Base-by-base conservation (phyloP, 2,329 filamentous ascomycete genomes). In the Claviceps citrina region DNA sequence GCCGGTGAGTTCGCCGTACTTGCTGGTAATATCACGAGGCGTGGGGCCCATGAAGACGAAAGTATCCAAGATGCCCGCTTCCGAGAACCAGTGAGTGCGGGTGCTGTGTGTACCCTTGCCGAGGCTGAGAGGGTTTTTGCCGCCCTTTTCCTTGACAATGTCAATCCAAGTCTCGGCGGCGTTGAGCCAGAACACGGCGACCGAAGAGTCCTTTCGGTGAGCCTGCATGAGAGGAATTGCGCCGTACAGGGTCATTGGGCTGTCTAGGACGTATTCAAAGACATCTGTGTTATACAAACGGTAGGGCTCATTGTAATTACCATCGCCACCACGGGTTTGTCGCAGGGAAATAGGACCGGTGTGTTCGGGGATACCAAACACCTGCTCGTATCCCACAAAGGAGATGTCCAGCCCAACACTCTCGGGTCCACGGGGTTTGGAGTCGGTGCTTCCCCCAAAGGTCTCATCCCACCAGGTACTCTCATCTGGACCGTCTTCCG, bases 161-260 rank as follows among this genome's bases (percentile, higher is more conserved):
- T 98, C 91, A 39, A 98, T 73, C 91, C 91, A 98, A 1, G 89
- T 96, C 65, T 98, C 91, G 3, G 91, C 91, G 38, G 78, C 85
- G 56, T 95, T 98, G 41, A 98, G 72, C 91, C 91, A 98, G 62
- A 98, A 94, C 12, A 98, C 80, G 46, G 86, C 91, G 24, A 96
- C 89, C 1, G 85, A 91, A 0, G 89, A 96, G 53, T 81, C 82
- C 58, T 89, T 93, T 52, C 82, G 82, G 56, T 98, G 89, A 15
- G 91, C 91, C 60, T 96, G 91, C 85, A 98, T 93, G 55, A 96
- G 84, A 2, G 91, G 91, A 50, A 98, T 96, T 7, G 86, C 69
- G n/a, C 91, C 91, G 54, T 98, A 98, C 2, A 98, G 71, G 1
- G 91, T 96, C 91, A 98, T 98, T 1, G 91, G 87, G 60, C 86